A percentile compares a stretch with the other conserved stretches of the same genome.
These are phyloP conservation scores for Candida tropicalis DNA, from an alignment of 1,139 yeast genomes.

Conservation along the genomic window DNA sequence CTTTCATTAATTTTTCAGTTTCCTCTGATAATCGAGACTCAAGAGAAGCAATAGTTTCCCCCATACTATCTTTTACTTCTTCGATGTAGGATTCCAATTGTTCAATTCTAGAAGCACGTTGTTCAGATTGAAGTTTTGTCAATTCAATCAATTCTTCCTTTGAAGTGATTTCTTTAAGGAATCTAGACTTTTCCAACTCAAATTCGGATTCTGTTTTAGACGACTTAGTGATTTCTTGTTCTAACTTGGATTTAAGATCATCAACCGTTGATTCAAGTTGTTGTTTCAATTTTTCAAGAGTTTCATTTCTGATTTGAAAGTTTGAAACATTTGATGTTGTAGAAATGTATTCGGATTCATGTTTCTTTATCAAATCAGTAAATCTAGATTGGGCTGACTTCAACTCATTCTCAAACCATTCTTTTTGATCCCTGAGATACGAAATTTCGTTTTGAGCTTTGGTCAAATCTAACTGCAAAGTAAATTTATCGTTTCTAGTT, in stretches of 20 bases:
- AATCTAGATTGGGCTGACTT: constrained; percentile 37
- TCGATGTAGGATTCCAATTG: constrained; percentile 51
- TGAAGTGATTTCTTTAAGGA: constrained; percentile 60
- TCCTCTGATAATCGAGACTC: constrained; percentile 28
- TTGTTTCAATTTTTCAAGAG: constrained; percentile 24
- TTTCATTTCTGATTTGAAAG: constrained; percentile 28
- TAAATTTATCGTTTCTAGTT: constrained; percentile 37
- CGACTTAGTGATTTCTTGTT: constrained; percentile 46
- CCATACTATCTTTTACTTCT: constrained; percentile 42
- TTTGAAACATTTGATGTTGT: constrained; percentile 34
- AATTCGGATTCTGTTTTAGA: constrained; percentile 28
- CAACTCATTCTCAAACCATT: constrained; percentile 56
- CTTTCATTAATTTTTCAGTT: constrained; percentile 34
- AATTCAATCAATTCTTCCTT: constrained; percentile 67
- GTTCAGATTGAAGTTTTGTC: constrained; percentile 54
- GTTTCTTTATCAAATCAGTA: constrained; percentile 42
- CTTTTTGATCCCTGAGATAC: constrained; percentile 38
- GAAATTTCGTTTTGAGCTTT: constrained; percentile 40
- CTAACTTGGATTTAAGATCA: constrained; percentile 34
- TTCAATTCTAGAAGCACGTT: constrained; percentile 47
- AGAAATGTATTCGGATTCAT: constrained; percentile 38
- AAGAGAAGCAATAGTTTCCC: constrained; percentile 26
- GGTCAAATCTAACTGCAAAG: constrained; percentile 44
- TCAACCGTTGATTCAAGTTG: constrained; percentile 20
- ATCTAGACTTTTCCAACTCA: constrained; percentile 50